Base-by-base conservation (phyloP, 768 basidiomycete species). In the Kwoniella sp. region DNA sequence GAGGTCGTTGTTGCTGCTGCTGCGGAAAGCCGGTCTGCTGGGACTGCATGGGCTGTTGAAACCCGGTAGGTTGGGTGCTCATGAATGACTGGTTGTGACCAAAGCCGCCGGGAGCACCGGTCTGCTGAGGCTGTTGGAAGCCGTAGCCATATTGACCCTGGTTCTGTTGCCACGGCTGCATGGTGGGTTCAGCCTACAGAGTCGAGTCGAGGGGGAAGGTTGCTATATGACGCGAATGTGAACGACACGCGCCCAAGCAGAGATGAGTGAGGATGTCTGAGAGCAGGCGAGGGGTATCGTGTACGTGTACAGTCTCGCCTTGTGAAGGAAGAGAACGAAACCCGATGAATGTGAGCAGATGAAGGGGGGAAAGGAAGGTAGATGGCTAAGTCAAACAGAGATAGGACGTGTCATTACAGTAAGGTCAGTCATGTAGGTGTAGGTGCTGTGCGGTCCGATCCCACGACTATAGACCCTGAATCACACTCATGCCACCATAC, bases 71-170 rank as follows among this genome's bases (percentile, higher is more conserved):
- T 55, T 72, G 70, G 8, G 63, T 41, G 12, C 22, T 15, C 15
- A 68, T n/a, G 67, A 66, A 62, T 28, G 56, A 67, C 20, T 59
- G 67, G 61, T 66, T 72, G 51, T 65, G 66, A 26, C 58, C 56
- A 45, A 66, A 69, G 8, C 65, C 69, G 31, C 51, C 57, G 11
- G 60, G 64, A 61, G 62, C 70, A n/a, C 73, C 73, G 2, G 76
- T 75, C 38, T 70, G 76, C 37, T 74, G 74, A 25, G 72, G 66
- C 45, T 65, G 63, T n/a, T 65, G 53, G 41, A 68, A 58, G 45
- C 54, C 47, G 55, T 56, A 60, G 23, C 52, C 63, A 47, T 59
- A 65, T 37, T 65, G 59, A 23, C 61, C 58, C n/a, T 61, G 61
- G 41, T 63, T 66, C 52, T 71, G 70, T 51, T 69, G 67, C 62